Evolutionary conservation across 225 moss, liverwort and hornwort species (phyloP).

Genomic region (Lunularia cruciata): DNA sequence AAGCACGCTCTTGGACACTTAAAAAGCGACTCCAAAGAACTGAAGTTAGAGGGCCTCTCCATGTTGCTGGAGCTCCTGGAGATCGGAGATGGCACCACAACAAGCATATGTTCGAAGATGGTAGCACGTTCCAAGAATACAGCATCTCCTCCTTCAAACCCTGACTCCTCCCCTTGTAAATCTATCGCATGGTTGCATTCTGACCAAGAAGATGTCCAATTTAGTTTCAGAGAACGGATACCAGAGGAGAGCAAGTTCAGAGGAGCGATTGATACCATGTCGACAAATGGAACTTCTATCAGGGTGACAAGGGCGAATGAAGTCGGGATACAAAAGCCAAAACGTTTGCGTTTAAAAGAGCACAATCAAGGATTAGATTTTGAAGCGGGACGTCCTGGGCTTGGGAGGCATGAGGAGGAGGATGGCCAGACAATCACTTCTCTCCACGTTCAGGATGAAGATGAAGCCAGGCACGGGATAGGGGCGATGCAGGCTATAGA

Average conservation of each 20-base stretch:
- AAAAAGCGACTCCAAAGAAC: slow-evolving; percentile 35
- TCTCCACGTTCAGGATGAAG: not conserved
- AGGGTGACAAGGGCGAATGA: slow-evolving; percentile 38
- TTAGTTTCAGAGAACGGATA: not conserved
- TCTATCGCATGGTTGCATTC: not conserved
- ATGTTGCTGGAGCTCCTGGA: slow-evolving; percentile 45
- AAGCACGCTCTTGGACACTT: slow-evolving; percentile 55
- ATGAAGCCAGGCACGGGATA: not conserved
- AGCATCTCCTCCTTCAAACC: slow-evolving; percentile 24
- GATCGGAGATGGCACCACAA: not conserved
- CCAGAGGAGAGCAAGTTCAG: not conserved
- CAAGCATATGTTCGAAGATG: not conserved
- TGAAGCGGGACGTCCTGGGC: not conserved
- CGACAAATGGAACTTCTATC: not conserved
- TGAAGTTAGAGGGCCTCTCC: slow-evolving; percentile 47
- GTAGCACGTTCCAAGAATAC: slow-evolving; percentile 3
- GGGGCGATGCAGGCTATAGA: slow-evolving; percentile 47
- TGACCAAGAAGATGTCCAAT: slow-evolving; percentile 10
- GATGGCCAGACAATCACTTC: slow-evolving; percentile 7
- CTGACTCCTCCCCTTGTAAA: slow-evolving; percentile 20
- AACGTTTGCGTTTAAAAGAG: not conserved
- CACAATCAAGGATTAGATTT: not conserved
- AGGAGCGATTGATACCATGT: not conserved
- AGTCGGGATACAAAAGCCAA: not conserved
- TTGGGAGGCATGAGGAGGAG: slow-evolving; percentile 45